These are phyloP conservation scores for Solanum okadae DNA, from an alignment of 257 asterid genomes.

Conservation along the genomic window DNA sequence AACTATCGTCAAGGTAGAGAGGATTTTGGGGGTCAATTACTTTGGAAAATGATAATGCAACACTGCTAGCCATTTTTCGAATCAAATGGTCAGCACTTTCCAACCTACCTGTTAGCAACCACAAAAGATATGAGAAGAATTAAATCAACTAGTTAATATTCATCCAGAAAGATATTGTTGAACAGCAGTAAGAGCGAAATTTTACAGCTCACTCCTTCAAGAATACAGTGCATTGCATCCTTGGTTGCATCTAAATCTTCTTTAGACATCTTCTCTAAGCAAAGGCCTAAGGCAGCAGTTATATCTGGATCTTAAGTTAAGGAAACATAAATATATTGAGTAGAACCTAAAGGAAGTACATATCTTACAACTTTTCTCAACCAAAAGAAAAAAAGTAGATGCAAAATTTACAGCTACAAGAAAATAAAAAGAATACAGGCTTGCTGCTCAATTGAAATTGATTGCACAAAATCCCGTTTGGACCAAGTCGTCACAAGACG, in stretches of 20 bases:
- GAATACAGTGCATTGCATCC: constrained; percentile 76
- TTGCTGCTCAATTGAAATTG: constrained; percentile 84
- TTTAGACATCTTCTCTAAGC: constrained; percentile 88
- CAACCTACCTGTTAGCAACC: constrained; percentile 69
- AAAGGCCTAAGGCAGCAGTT: constrained; percentile 93
- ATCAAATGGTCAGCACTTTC: constrained; percentile 74
- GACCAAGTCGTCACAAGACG: constrained; percentile 77
- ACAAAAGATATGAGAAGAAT: neutral
- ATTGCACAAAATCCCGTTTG: constrained; percentile 77
- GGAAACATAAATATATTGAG: constrained; percentile 10
- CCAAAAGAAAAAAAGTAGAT: neutral
- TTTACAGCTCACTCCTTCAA: constrained; percentile 88
- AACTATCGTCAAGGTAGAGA: constrained; percentile 80
- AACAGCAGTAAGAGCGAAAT: constrained; percentile 11
- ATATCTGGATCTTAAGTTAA: constrained; percentile 53
- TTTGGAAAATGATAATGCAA: constrained; percentile 84
- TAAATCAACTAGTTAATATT: neutral
- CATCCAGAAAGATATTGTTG: neutral
- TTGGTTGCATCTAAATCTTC: constrained; percentile 73
- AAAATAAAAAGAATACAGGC: constrained; percentile 52
- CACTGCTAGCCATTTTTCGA: constrained; percentile 88
- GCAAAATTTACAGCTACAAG: neutral
- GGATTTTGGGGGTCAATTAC: constrained; percentile 85
- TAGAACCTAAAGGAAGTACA: neutral
- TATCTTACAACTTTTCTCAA: neutral